phyloP scores from a whole-genome alignment of 2,329 filamentous ascomycete genomes.

The Phialophora macrospora region DNA sequence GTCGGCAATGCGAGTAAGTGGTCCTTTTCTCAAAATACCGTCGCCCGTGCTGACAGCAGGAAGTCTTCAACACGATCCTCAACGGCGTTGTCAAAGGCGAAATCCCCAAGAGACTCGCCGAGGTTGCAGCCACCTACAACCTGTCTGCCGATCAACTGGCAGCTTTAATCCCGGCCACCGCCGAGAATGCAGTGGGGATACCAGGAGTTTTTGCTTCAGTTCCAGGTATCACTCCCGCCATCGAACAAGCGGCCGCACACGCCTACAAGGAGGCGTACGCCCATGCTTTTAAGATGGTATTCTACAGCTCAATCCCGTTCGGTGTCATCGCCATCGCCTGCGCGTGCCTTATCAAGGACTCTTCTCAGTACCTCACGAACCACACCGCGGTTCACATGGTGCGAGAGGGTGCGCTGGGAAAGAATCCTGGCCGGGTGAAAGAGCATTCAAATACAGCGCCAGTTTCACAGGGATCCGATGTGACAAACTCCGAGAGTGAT shows the following conservation, averaged over 20 bases:
- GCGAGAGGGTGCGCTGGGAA: constrained; percentile 20
- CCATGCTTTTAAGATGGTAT: constrained; percentile 53
- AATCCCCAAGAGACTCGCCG: constrained; percentile 19
- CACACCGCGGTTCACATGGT: constrained; percentile 27
- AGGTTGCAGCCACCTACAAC: constrained; percentile 46
- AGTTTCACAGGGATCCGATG: not conserved
- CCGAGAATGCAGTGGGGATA: constrained; percentile 39
- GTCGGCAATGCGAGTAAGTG: constrained; percentile 35
- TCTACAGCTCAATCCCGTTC: constrained; percentile 36
- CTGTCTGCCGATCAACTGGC: constrained; percentile 45
- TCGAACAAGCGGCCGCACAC: constrained; percentile 44
- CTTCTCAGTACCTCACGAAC: constrained; percentile 30
- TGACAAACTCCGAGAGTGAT: constrained; percentile 3
- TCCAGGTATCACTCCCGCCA: constrained; percentile 45
- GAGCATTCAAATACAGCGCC: not conserved
- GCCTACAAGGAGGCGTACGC: constrained; percentile 51
- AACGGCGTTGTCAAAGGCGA: constrained; percentile 22
- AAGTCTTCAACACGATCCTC: constrained; percentile 40
- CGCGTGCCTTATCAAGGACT: constrained; percentile 23
- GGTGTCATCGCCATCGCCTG: constrained; percentile 32
- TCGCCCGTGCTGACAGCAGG: not conserved
- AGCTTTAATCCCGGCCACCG: constrained; percentile 45
- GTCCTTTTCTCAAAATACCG: not conserved
- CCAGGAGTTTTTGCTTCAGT: constrained; percentile 41
- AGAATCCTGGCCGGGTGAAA: not conserved